These are phyloP conservation scores for Exobasidium cylindrosporum DNA, from an alignment of 1,284 basidiomycete genomes.

Conservation along the genomic window DNA sequence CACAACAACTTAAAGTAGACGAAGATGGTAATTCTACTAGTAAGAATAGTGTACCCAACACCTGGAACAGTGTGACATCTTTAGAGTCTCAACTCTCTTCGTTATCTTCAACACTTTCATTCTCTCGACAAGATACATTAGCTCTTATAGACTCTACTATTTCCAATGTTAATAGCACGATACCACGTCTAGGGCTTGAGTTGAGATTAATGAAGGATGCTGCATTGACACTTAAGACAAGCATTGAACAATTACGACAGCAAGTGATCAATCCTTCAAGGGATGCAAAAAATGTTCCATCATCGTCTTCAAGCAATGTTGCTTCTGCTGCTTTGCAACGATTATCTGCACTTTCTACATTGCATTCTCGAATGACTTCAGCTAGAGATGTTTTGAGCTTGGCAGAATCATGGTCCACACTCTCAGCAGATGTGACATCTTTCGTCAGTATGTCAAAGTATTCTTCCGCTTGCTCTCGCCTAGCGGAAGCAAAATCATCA, in stretches of 20 bases:
- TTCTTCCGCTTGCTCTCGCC: conserved; percentile 24
- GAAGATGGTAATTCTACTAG: neutral
- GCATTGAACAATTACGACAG: neutral
- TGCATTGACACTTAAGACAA: neutral
- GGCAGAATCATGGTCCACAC: conserved; percentile 37
- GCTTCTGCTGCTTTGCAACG: conserved; percentile 1
- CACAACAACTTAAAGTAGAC: neutral
- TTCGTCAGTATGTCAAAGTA: conserved; percentile 22
- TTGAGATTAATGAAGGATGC: conserved; percentile 8
- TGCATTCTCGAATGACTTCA: conserved; percentile 16
- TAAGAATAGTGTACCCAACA: neutral
- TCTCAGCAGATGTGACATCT: conserved; percentile 26
- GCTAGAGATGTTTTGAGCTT: conserved; percentile 33
- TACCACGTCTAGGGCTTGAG: conserved; percentile 7
- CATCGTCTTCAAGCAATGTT: neutral
- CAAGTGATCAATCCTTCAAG: neutral
- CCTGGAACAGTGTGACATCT: neutral
- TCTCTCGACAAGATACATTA: conserved; percentile 8
- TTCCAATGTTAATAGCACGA: neutral
- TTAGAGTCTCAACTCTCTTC: conserved; percentile 4
- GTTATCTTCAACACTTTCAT: neutral
- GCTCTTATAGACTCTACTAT: neutral
- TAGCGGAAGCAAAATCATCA: conserved; percentile 27
- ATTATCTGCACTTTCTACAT: conserved; percentile 7
- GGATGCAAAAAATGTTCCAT: neutral